Percentiles rank a stretch among this genome's conserved stretches.
phyloP scores from a whole-genome alignment of 1,139 yeast species.

The Debaryomyces coudertii region DNA sequence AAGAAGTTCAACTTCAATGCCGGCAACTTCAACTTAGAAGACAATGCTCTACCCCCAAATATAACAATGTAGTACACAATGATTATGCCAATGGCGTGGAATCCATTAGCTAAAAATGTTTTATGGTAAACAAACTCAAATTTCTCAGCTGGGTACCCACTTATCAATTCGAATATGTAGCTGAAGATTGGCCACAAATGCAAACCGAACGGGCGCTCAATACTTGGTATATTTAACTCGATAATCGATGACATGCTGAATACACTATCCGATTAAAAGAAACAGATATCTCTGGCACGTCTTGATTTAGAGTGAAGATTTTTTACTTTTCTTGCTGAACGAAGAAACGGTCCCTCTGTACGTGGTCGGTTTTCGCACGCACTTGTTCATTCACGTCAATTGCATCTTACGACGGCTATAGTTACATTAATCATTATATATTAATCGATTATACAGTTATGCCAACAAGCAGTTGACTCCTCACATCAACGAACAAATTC shows the following conservation, averaged over 20 bases:
- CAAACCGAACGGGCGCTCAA: slow-evolving; percentile 87
- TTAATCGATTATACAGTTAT: not conserved
- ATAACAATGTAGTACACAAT: slow-evolving; percentile 78
- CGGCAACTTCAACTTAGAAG: slow-evolving; percentile 51
- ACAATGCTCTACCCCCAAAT: slow-evolving; percentile 70
- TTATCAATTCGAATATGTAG: slow-evolving; percentile 49
- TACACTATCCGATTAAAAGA: not conserved
- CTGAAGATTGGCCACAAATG: slow-evolving; percentile 89
- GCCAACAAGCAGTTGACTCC: not conserved
- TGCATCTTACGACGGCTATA: not conserved
- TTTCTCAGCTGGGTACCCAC: slow-evolving; percentile 71
- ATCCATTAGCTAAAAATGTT: slow-evolving; percentile 72
- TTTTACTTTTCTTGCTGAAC: slow-evolving; percentile 1
- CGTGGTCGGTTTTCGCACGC: not conserved
- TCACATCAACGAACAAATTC: not conserved
- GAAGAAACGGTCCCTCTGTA: not conserved
- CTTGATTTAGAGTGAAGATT: not conserved
- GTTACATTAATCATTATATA: slow-evolving; percentile 1
- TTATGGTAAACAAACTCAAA: slow-evolving; percentile 69
- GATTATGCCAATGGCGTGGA: slow-evolving; percentile 62
- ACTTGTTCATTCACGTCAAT: not conserved
- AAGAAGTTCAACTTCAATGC: slow-evolving; percentile 70
- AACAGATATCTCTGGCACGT: not conserved
- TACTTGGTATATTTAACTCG: slow-evolving; percentile 50
- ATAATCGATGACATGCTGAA: slow-evolving; percentile 19